A percentile compares a stretch with the other conserved stretches of the same genome.
Conservation (phyloP, 495 filamentous ascomycete species). For the Durotheca rogersii region DNA sequence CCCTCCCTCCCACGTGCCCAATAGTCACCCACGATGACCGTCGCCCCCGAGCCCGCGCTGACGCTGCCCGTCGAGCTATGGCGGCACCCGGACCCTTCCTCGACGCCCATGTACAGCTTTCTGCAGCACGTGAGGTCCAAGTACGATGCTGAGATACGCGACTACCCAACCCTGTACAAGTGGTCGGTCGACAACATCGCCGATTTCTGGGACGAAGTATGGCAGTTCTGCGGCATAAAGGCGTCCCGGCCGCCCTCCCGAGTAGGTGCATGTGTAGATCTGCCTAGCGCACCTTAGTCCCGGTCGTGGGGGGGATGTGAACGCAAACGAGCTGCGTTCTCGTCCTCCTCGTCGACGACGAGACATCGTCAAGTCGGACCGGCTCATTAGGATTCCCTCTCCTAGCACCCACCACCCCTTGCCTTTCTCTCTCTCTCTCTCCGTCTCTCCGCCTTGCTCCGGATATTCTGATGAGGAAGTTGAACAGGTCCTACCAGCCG, state of each 20-base stretch:
- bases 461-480: neutral
- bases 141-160: conserved; percentile 59
- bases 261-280: conserved; percentile 58
- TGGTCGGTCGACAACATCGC: conserved; percentile 81
- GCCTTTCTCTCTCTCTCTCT: neutral
- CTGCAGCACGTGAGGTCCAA: conserved; percentile 67
- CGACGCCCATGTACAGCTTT: conserved; percentile 70
- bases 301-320: no score
- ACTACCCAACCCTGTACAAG: conserved; percentile 69
- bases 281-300: no score
- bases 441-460: neutral
- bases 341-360: no score
- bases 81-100: conserved; percentile 65
- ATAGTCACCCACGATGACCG: conserved; percentile 30
- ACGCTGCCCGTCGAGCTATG: conserved; percentile 60
- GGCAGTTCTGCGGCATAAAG: conserved; percentile 74
- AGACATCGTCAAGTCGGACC: no score
- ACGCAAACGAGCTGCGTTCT: no score
- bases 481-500: conserved; percentile 64
- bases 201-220: conserved; percentile 82
- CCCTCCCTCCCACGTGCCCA: no score
- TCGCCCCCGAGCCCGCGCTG: conserved; percentile 4
- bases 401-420: conserved; percentile 2
- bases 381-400: no score
- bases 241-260: conserved; percentile 62